Evolutionary conservation across 2,329 filamentous ascomycete species (phyloP), one percentile per base, ranked within the genome.

Genomic region (Fusarium floridanum): DNA sequence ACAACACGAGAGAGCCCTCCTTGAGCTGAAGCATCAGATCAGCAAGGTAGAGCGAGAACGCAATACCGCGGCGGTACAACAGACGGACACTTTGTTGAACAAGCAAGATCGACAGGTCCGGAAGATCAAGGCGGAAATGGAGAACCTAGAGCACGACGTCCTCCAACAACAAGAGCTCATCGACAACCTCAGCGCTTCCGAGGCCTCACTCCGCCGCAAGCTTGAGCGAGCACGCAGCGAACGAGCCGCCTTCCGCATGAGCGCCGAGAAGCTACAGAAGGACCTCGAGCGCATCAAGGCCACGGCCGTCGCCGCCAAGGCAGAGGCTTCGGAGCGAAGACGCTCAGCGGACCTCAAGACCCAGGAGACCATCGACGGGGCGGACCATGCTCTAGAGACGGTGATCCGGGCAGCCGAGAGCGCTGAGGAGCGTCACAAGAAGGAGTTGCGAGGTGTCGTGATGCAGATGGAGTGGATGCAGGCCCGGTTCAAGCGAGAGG

Each of bases 391-490:
- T 57, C 87, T 90, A 57, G 88, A 91, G 76, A 88, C 88, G n/a
- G 86, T 90, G 17, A 87, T 90, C 70, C 87, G 88, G 4, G 88
- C 88, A 1, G 87, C 88, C 37, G 87, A 90, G 76, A 86, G 88
- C 60, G 91, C 92, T 55, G 91, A 95, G 78, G 90, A 90, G 75
- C 87, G 89, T 53, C 94, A 97, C 81, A 86, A 88, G 78, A 92
- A 91, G 82, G 94, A 97, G 84, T 86, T 98, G 63, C 91, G 92
- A 76, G 96, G 96, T 20, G 88, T 98, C 80, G 90, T 91, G 63
- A 93, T 97, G 84, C 95, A 98, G 84, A 96, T 98, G 81, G 90
- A 95, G 79, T 98, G 94, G 91, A 91, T 98, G 82, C 91, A 95
- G 78, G 94, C 94, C 2, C 91, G 93, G 62, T 94, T 93, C 85